Evolutionary conservation across 2,329 filamentous ascomycete genomes (phyloP), one percentile per base, ranked within the genome.

Genomic region (Sporothrix variecibatus): DNA sequence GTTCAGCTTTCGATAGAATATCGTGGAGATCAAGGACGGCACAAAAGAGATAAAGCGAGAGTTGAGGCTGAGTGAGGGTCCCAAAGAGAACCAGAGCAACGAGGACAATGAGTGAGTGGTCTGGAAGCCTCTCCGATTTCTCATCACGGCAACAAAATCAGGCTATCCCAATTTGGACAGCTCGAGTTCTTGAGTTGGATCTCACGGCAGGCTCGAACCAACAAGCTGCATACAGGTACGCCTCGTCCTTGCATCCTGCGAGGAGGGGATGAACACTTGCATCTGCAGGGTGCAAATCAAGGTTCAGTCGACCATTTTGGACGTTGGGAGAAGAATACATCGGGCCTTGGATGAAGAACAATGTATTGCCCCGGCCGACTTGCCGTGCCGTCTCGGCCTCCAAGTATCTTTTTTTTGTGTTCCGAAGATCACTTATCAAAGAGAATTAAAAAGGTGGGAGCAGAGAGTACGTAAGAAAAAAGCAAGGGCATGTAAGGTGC

Each of bases 201-300:
- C 20, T 11, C 26, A 31, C 26, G 26, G 26, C 49, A 53, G 5
- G 31, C 26, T 31, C 20, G 43, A 5, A 49, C 43, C 1, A 49
- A 49, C 43, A 49, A 49, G 43, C 43, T 49, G 43, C 58, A 23
- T 62, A 28, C 40, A 51, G 28, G 15, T 15, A 62, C 58, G n/a
- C 28, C 62, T 46, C n/a, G 56, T 65, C 60, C n/a, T 65, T 65
- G 34, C 60, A 26, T 65, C 34, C 34, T 43, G 34, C 26, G 58
- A 38, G 58, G 31, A 62, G 56, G 5, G 17, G 15, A 38, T 6
- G 15, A 15, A n/a, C 58, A 38, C 6, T 12, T 60, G 26, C 3
- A 58, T 31, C 53, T 17, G 53, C 53, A 58, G 53, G 26, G 26
- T 58, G n/a, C 49, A 49, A 49, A 49, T 20, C 53, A 58, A 58